phyloP scores from a whole-genome alignment of 805 yeast genomes.

The Kodamaea fukazawae region DNA sequence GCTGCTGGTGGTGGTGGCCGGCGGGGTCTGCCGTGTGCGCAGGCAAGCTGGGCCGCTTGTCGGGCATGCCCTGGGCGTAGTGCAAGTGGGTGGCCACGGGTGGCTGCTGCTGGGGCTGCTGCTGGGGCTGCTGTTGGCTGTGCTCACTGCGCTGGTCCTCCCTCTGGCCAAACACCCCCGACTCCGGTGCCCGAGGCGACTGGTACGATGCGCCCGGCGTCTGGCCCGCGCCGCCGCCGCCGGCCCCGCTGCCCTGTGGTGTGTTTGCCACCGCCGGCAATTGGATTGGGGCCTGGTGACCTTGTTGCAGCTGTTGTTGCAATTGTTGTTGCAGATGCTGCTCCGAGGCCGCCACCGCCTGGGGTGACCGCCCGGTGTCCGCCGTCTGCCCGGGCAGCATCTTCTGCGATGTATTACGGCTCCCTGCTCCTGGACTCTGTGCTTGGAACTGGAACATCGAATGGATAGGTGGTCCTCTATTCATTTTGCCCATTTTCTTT shows the following conservation, averaged over 20 bases:
- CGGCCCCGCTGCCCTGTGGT: too few relatives aligned
- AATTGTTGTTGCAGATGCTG: conserved; percentile 6
- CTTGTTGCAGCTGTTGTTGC: conserved; percentile 11
- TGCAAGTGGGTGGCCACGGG: conserved; percentile 4
- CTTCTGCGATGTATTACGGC: conserved; percentile 1
- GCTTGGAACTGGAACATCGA: conserved; percentile 10
- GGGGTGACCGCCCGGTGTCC: conserved; percentile 1
- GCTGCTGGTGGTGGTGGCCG: background rate
- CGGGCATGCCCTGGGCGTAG: background rate
- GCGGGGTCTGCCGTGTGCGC: background rate
- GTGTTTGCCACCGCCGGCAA: too few relatives aligned
- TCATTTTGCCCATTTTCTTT: conserved; percentile 6
- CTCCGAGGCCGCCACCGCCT: conserved; percentile 4
- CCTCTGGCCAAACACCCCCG: conserved; percentile 2
- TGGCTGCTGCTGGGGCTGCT: conserved; percentile 5
- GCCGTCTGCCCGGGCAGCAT: conserved; percentile 1
- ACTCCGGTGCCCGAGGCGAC: too few relatives aligned
- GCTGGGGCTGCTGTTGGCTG: conserved; percentile 8
- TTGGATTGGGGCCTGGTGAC: conserved; percentile 1
- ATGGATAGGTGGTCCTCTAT: conserved; percentile 9
- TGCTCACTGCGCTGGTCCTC: conserved; percentile 8
- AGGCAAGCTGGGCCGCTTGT: too few relatives aligned
- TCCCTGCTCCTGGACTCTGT: conserved; percentile 3
- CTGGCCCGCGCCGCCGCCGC: too few relatives aligned
- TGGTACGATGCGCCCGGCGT: too few relatives aligned